Conservation (phyloP, 192 early-diverging fungal species). For the Jimgerdemannia lactiflua region DNA sequence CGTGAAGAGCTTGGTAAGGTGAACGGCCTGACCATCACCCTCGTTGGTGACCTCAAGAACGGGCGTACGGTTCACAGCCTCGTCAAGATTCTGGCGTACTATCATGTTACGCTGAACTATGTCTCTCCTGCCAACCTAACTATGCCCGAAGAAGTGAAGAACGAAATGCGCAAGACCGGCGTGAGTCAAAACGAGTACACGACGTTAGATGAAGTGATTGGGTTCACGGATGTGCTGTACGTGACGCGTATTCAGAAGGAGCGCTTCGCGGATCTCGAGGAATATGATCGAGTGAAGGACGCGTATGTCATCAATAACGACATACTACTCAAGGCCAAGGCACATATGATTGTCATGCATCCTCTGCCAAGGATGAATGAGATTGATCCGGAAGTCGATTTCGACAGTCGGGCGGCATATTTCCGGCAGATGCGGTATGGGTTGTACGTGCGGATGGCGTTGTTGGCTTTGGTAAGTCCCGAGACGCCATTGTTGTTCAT, state of each 20-base stretch:
- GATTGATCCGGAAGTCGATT: conserved; percentile 97
- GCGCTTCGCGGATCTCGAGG: conserved; percentile 71
- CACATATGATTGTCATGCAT: conserved; percentile 99
- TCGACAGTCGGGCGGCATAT: conserved; percentile 96
- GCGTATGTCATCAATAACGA: conserved; percentile 86
- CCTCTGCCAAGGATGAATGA: conserved; percentile 93
- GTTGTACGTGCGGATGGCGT: conserved; percentile 97
- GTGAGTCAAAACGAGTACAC: conserved; percentile 67
- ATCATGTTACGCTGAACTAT: conserved; percentile 93
- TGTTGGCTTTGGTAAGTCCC: conserved; percentile 77
- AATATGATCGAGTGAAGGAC: conserved; percentile 80
- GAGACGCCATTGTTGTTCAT: not conserved
- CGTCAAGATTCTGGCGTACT: conserved; percentile 83
- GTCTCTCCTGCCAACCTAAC: conserved; percentile 78
- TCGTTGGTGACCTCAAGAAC: conserved; percentile 97
- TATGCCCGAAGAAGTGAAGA: conserved; percentile 86
- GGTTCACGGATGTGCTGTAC: conserved; percentile 91
- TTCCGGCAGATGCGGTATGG: conserved; percentile 99
- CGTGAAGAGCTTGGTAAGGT: conserved; percentile 93
- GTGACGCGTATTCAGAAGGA: conserved; percentile 97
- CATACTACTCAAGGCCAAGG: conserved; percentile 82
- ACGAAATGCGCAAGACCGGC: conserved; percentile 57
- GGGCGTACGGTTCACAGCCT: conserved; percentile 97
- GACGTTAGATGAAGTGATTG: conserved; percentile 78
- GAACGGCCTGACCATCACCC: conserved; percentile 91